Evolutionary conservation across 441 rosid genomes (phyloP).

Genomic region (Gossypium trilobum): DNA sequence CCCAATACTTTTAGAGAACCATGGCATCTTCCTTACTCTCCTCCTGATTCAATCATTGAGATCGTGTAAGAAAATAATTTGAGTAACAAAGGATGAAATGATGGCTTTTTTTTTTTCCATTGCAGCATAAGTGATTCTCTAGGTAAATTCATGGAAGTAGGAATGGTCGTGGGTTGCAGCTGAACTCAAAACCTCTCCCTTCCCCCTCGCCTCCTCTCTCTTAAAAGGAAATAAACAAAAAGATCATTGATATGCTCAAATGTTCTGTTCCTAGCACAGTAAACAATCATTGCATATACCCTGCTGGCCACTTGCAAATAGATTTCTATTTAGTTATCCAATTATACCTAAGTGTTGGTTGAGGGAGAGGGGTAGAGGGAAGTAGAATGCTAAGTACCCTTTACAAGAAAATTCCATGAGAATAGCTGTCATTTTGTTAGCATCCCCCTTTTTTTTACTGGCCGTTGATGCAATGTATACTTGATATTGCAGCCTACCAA

Average conservation of each 20-base stretch:
- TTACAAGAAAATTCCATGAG: not conserved
- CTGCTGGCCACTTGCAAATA: not conserved
- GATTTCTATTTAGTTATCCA: not conserved
- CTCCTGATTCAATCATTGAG: constrained; percentile 81
- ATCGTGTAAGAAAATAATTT: constrained; percentile 64
- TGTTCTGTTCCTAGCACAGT: not conserved
- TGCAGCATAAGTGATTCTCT: constrained; percentile 13
- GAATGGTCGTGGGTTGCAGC: not conserved
- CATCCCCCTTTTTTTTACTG: not conserved
- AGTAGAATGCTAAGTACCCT: not conserved
- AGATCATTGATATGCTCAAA: not conserved
- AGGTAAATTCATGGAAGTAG: not conserved
- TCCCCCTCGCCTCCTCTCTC: not conserved
- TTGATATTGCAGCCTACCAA: not conserved
- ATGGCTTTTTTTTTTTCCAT: constrained; percentile 7
- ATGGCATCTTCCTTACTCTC: constrained; percentile 96
- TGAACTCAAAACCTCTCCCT: not conserved
- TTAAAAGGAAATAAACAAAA: not conserved
- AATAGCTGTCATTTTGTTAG: constrained; percentile 3
- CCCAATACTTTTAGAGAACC: constrained; percentile 95
- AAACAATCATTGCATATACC: not conserved
- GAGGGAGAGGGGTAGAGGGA: not conserved
- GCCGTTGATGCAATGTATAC: not conserved
- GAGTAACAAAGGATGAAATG: not conserved
- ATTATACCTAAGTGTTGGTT: not conserved